Base-by-base conservation (phyloP, 1,139 yeast species). In the Zygoascus sp. region DNA sequence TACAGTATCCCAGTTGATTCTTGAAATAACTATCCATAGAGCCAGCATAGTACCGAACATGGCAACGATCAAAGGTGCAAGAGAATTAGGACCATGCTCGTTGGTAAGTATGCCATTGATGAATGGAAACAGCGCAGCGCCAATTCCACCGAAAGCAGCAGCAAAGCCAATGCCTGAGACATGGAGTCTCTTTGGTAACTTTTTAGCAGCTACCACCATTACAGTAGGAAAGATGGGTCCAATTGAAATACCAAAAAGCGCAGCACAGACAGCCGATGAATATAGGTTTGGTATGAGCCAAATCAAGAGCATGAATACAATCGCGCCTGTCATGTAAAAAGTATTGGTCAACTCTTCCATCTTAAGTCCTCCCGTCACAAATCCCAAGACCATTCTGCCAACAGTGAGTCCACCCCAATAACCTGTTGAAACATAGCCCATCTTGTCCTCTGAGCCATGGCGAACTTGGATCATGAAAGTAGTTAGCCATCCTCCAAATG, bases 181-280 rank as follows among this genome's bases (percentile, higher is more conserved):
- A 50, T 85, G 88, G 48, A 74, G 66, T 43, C 73, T 73, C 20
- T 69, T 66, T 0, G 95, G 95, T 39, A 87, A 63, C 2, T 80
- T 68, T 43, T 80, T 78, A 44, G 84, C 65, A 3, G 88, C 73
- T 5, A 84, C 74, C 11, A 84, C 77, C 46, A 84, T 79, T 0
- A 85, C 78, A 7, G 92, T 81, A 0, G 95, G 92, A 65, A 83
- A 87, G 5, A 85, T 69, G 1, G 96, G 96, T 0, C 96, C 96
- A 25, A 83, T 80, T 52, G 77, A 77, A 28, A 79, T 68, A 0
- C 95, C 96, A 38, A 80, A 70, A 9, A 76, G 38, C 42, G 82
- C 79, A 0, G 81, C 78, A 35, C 55, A 56, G 7, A 65, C 48
- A 2, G 68, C 66, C 1, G 64, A 57, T 9, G 53, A 58, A 4